Percentiles rank a stretch among this genome's conserved stretches.
Evolutionary conservation across 352 stramenopile genomes (phyloP).

Genomic region (Globisporangium cederbergense): DNA sequence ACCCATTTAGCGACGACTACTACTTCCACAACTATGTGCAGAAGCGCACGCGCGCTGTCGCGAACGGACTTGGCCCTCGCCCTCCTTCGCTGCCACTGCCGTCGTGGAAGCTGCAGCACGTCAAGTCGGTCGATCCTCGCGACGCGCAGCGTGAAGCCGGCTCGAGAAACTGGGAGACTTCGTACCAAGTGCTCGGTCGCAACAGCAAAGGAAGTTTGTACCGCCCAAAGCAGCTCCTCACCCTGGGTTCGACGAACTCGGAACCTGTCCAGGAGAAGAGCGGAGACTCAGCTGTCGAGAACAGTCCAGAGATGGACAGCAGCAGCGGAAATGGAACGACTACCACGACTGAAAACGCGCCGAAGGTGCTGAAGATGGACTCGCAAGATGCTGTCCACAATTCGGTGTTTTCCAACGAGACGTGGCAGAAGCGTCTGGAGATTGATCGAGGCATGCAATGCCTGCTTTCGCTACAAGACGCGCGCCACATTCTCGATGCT

Average conservation of each 20-base stretch:
- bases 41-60: slow-evolving; percentile 51
- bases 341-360: slow-evolving; percentile 5
- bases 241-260: slow-evolving; percentile 27
- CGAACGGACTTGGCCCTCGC: slow-evolving; percentile 23
- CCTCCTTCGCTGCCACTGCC: slow-evolving; percentile 45
- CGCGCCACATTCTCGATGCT: slow-evolving; percentile 76
- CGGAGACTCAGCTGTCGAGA: slow-evolving; percentile 12
- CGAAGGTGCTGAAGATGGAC: slow-evolving; percentile 61
- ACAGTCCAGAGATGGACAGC: background rate
- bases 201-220: slow-evolving; percentile 81
- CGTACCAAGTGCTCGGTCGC: slow-evolving; percentile 72
- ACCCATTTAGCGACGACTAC: slow-evolving; percentile 88
- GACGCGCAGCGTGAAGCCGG: slow-evolving; percentile 64
- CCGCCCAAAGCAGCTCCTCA: slow-evolving; percentile 65
- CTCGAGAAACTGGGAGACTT: slow-evolving; percentile 67
- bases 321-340: background rate
- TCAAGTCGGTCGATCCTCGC: slow-evolving; percentile 66
- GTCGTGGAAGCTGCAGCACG: slow-evolving; percentile 82
- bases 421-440: slow-evolving; percentile 66
- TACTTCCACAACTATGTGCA: slow-evolving; percentile 86
- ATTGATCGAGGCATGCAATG: slow-evolving; percentile 76
- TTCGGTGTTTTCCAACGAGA: slow-evolving; percentile 73
- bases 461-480: slow-evolving; percentile 76
- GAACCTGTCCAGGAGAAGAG: slow-evolving; percentile 14
- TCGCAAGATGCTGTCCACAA: slow-evolving; percentile 30